A percentile compares a stretch with the other conserved stretches of the same genome.
Conservation (phyloP, 108 stramenopile species). For the Skeletonema costatum region DNA sequence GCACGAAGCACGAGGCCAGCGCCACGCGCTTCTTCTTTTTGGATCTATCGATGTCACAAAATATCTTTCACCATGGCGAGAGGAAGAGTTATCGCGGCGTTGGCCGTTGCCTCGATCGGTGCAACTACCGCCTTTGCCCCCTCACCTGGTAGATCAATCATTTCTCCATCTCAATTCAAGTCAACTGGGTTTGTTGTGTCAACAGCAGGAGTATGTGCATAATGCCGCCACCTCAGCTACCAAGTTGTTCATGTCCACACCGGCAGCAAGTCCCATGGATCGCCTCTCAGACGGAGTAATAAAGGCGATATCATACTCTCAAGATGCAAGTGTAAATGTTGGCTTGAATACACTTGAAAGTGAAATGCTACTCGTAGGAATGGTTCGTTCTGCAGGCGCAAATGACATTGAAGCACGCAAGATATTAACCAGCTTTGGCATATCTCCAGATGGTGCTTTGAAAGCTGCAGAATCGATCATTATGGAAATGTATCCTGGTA, state of each 20-base stretch:
- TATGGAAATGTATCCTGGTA: conserved; percentile 19
- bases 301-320: conserved; percentile 23
- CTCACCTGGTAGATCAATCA: neutral
- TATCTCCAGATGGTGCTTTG: conserved; percentile 37
- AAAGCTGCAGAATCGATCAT: conserved; percentile 28
- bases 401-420: conserved; percentile 32
- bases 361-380: conserved; percentile 37
- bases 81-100: neutral
- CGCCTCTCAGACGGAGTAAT: conserved; percentile 39
- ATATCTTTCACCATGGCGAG: neutral
- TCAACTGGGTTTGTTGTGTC: neutral
- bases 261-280: conserved; percentile 27
- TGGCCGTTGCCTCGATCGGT: neutral
- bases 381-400: conserved; percentile 38
- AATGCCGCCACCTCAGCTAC: conserved; percentile 1
- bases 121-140: neutral
- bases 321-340: conserved; percentile 17
- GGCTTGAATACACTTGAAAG: conserved; percentile 17
- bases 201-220: neutral
- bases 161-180: neutral
- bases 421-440: conserved; percentile 40
- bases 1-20: too few relatives aligned
- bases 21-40: too few relatives aligned
- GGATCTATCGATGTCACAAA: neutral
- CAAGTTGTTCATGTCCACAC: conserved; percentile 31